Percentiles rank a stretch among this genome's conserved stretches.
These are phyloP conservation scores for Cetraspora pellucida DNA, from an alignment of 192 early-diverging fungal genomes.

Conservation along the genomic window DNA sequence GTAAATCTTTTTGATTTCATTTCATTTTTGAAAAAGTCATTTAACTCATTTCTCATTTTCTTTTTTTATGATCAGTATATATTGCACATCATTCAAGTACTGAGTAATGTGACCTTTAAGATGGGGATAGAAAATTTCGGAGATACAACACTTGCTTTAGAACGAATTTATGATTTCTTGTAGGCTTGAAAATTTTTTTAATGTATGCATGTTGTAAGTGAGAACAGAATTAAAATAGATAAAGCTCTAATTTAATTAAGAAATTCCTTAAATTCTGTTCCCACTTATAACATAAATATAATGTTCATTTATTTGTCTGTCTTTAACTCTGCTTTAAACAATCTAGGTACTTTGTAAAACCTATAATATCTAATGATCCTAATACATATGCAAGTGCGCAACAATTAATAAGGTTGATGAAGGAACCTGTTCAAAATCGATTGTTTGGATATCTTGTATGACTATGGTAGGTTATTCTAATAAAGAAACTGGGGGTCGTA, in stretches of 20 bases:
- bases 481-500: too few relatives aligned
- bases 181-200: slow-evolving; percentile 2
- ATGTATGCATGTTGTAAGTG: too few relatives aligned
- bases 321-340: background rate
- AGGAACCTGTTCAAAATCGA: slow-evolving; percentile 26
- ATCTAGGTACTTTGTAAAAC: slow-evolving; percentile 23
- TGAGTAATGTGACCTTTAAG: slow-evolving; percentile 7
- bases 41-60: background rate
- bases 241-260: too few relatives aligned
- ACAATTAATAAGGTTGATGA: slow-evolving; percentile 5
- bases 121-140: slow-evolving; percentile 11
- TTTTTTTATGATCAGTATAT: slow-evolving; percentile 13
- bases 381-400: background rate
- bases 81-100: slow-evolving; percentile 1
- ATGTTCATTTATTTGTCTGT: background rate
- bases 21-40: background rate
- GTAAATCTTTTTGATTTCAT: background rate
- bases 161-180: slow-evolving; percentile 36
- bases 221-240: too few relatives aligned
- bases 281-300: background rate
- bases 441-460: background rate
- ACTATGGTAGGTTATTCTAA: background rate
- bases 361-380: background rate
- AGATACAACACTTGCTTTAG: slow-evolving; percentile 23
- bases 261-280: background rate